These are phyloP conservation scores for Juncus inflexus DNA, from an alignment of 176 grass and related monocot genomes.

Conservation along the genomic window DNA sequence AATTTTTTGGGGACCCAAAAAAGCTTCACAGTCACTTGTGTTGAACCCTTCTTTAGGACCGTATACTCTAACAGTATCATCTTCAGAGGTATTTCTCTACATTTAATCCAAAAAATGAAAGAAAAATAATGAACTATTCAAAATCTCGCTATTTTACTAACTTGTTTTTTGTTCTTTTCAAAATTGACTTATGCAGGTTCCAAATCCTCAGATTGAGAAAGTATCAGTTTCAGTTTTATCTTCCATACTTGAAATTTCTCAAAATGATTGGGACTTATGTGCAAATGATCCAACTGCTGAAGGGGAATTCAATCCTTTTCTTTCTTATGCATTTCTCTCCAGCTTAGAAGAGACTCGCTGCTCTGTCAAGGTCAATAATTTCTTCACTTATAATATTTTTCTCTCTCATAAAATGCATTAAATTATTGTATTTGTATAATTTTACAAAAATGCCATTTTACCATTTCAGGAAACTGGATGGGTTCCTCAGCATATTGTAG, in stretches of 20 bases:
- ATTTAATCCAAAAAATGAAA: conserved; percentile 1
- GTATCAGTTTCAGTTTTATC: conserved; percentile 37
- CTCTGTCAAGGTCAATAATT: conserved; percentile 57
- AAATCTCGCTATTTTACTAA: neutral
- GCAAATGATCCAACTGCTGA: conserved; percentile 49
- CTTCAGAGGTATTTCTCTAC: conserved; percentile 58
- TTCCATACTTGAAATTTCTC: conserved; percentile 75
- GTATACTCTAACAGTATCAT: conserved; percentile 54
- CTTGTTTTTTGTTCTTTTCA: neutral
- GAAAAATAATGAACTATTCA: neutral
- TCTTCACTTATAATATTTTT: neutral
- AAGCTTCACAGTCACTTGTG: conserved; percentile 29
- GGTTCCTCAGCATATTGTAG: conserved; percentile 87
- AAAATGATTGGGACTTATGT: conserved; percentile 80
- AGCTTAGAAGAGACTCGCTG: conserved; percentile 91
- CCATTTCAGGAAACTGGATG: conserved; percentile 97
- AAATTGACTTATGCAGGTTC: conserved; percentile 1
- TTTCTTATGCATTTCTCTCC: conserved; percentile 84
- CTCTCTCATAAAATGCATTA: neutral
- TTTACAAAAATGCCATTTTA: neutral
- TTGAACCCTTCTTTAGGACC: conserved; percentile 58
- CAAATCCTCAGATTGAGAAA: conserved; percentile 2
- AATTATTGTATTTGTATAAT: conserved; percentile 1
- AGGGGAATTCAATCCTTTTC: conserved; percentile 73
- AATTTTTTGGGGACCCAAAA: conserved; percentile 57